Base-by-base conservation (phyloP, 345 rosid genomes). In the Eucalyptus regnans region DNA sequence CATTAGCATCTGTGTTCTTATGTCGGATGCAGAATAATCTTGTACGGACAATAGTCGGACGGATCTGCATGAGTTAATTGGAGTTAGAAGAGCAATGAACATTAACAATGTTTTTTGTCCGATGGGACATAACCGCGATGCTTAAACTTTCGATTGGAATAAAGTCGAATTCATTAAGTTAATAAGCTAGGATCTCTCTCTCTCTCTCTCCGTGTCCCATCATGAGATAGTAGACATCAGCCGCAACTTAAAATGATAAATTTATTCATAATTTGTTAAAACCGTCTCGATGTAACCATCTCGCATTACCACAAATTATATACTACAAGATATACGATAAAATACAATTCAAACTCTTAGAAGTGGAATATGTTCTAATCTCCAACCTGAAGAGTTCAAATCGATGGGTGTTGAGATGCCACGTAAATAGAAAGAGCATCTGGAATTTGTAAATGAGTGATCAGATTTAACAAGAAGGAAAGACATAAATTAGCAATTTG, bases 361-460 rank as follows among this genome's bases (percentile, higher is more conserved):
- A 11, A 41, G 23, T 17, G 5, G 14, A 76, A 62, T 27, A 29
- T 62, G 17, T 62, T 62, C 16, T 62, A 27, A 27, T 12, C 5
- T 60, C 68, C 4, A 27, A 20, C 2, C 3, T 3, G 4, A 3
- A 71, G 23, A 41, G 48, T 76, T 76, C 7, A 37, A 41, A 76
- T 0, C 5, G 5, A 41, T 76, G 1, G 2, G 3, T 41, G 1
- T 0, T 41, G 3, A 4, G 4, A 41, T 44, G 23, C 1, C 14
- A 6, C 0, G 0, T 41, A 7, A 2, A 41, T 41, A 20, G 41
- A 41, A 20, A 76, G 9, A 41, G 84, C 8, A 41, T 20, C 0
- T 12, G 8, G 6, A 76, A 44, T 4, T 4, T 7, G 29, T 41
- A 22, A 76, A 76, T 6, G 23, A 76, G 84, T 20, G 12, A 6